phyloP scores from a whole-genome alignment of 306 rosid genomes.

The Crotalaria pallida region DNA sequence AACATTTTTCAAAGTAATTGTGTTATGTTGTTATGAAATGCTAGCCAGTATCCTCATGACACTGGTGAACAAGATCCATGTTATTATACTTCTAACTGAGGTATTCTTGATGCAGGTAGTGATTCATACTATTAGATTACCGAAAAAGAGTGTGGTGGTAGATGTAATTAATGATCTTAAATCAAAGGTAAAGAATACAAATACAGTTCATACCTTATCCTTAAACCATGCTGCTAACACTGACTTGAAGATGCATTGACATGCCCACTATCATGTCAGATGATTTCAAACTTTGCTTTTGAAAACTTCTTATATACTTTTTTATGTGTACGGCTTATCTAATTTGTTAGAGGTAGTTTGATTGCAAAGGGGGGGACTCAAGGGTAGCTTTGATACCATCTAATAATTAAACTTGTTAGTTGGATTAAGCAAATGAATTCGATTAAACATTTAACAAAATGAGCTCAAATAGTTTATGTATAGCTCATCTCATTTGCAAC shows the following conservation, averaged over 20 bases:
- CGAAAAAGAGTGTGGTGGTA: constrained; percentile 68
- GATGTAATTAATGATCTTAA: constrained; percentile 65
- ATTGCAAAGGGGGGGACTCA: not conserved
- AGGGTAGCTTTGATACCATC: too few species aligned
- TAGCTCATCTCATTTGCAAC: not conserved
- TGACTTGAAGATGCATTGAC: not conserved
- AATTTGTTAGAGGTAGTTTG: not conserved
- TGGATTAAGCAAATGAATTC: too few species aligned
- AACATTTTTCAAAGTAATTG: too few species aligned
- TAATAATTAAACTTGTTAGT: not conserved
- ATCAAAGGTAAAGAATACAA: constrained; percentile 43
- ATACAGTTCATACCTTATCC: not conserved
- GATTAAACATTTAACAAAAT: too few species aligned
- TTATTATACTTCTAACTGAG: not conserved
- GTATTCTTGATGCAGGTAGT: constrained; percentile 50
- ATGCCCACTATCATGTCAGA: not conserved
- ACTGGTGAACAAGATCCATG: too few species aligned
- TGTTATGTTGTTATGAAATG: too few species aligned
- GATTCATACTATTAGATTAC: constrained; percentile 65
- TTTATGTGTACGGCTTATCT: not conserved
- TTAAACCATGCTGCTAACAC: not conserved
- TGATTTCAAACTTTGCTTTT: not conserved
- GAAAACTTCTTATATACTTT: not conserved
- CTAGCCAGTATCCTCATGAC: too few species aligned
- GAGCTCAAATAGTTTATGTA: not conserved